Evolutionary conservation across 1,284 basidiomycete genomes (phyloP).

Genomic region (Pseudozyma pruni): DNA sequence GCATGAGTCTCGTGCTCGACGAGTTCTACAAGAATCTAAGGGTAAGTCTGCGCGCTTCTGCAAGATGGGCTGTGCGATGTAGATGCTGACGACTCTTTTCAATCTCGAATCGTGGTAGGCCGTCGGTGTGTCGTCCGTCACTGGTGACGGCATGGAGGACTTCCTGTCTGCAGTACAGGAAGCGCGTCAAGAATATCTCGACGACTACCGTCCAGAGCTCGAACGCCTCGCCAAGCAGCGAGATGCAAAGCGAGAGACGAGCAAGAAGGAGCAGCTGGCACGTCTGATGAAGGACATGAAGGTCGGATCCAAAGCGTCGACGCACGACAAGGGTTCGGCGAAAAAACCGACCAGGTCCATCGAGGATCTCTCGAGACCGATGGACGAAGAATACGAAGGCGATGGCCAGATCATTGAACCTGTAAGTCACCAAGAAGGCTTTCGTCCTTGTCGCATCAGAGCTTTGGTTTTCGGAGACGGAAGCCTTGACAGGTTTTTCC

Average conservation of each 20-base stretch:
- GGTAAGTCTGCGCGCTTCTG: constrained; percentile 71
- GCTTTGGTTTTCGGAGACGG: background rate
- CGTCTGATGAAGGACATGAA: constrained; percentile 86
- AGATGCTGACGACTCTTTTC: constrained; percentile 8
- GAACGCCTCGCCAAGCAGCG: constrained; percentile 74
- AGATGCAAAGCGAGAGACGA: constrained; percentile 76
- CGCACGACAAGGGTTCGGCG: constrained; percentile 1
- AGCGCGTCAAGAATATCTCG: constrained; percentile 84
- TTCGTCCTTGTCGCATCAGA: too few species aligned
- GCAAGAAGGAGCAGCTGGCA: constrained; percentile 76
- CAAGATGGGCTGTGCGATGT: too few species aligned
- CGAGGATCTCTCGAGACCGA: constrained; percentile 37
- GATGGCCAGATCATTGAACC: constrained; percentile 67
- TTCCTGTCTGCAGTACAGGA: constrained; percentile 91
- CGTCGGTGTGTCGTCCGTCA: constrained; percentile 94
- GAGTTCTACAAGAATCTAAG: constrained; percentile 98
- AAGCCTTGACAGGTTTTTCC: constrained; percentile 16
- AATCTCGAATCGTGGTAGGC: constrained; percentile 72
- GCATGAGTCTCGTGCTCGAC: constrained; percentile 97
- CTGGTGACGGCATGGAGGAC: constrained; percentile 88
- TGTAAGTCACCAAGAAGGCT: constrained; percentile 40
- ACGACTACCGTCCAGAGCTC: constrained; percentile 91
- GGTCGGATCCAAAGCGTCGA: constrained; percentile 34
- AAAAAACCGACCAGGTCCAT: constrained; percentile 18
- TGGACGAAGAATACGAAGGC: constrained; percentile 62